These are phyloP conservation scores for Colletotrichum sp. DNA, from an alignment of 2,329 filamentous ascomycete species.

Conservation along the genomic window DNA sequence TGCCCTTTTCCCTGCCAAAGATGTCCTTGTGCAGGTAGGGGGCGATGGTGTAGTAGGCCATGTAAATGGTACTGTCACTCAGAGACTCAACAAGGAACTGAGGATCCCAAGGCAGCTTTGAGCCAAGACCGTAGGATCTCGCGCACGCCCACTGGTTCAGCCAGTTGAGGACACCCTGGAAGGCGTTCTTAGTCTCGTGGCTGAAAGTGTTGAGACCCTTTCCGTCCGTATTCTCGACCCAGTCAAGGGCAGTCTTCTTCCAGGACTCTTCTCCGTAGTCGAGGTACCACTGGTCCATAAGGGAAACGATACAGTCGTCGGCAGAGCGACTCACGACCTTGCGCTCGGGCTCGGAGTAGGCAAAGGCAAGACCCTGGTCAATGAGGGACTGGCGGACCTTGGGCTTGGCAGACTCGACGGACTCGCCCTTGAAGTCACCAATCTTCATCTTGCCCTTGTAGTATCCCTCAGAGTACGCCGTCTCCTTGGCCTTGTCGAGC, in stretches of 20 bases:
- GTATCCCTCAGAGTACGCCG: conserved; percentile 90
- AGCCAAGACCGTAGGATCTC: conserved; percentile 88
- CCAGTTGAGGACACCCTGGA: conserved; percentile 89
- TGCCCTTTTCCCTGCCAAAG: conserved; percentile 76
- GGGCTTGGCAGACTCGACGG: conserved; percentile 85
- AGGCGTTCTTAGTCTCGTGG: conserved; percentile 77
- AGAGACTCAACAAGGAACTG: conserved; percentile 91
- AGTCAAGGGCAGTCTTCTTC: conserved; percentile 76
- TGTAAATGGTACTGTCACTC: conserved; percentile 92
- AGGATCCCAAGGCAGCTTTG: conserved; percentile 92
- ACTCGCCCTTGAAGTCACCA: conserved; percentile 86
- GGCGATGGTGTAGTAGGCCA: conserved; percentile 75
- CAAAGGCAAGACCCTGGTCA: conserved; percentile 79
- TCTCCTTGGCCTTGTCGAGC: conserved; percentile 87
- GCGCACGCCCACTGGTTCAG: conserved; percentile 95
- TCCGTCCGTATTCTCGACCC: conserved; percentile 70
- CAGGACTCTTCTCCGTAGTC: conserved; percentile 93
- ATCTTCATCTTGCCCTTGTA: conserved; percentile 92
- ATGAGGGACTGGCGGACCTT: conserved; percentile 82
- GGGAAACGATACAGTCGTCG: conserved; percentile 90
- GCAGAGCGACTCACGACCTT: conserved; percentile 87
- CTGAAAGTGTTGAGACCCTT: conserved; percentile 80
- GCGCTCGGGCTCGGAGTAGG: conserved; percentile 91
- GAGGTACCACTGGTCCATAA: conserved; percentile 97
- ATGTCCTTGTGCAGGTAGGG: conserved; percentile 80